Percentiles rank a stretch among this genome's conserved stretches.
phyloP scores from a whole-genome alignment of 2,329 filamentous ascomycete species.

The Ceratocystis ficicola region DNA sequence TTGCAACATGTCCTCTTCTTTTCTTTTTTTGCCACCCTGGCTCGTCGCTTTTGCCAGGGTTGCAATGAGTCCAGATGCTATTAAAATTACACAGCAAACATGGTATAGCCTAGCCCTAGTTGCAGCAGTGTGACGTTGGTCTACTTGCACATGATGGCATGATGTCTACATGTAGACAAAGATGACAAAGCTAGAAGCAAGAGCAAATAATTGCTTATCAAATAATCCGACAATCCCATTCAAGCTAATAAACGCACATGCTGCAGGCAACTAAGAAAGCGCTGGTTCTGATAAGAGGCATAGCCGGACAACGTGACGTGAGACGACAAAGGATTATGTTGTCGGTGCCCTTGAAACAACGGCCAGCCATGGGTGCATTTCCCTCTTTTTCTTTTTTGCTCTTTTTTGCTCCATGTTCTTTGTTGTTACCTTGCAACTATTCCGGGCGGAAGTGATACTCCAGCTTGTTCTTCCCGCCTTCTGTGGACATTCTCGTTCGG shows the following conservation, averaged over 20 bases:
- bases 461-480: neutral
- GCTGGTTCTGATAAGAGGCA: neutral
- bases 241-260: neutral
- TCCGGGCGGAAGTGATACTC: neutral
- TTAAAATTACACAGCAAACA: neutral
- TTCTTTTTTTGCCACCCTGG: neutral
- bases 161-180: neutral
- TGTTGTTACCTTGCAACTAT: neutral
- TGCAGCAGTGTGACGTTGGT: neutral
- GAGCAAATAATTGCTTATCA: neutral
- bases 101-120: neutral
- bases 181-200: neutral
- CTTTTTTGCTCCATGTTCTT: neutral
- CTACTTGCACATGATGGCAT: neutral
- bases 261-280: neutral
- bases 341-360: constrained; percentile 5
- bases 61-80: neutral
- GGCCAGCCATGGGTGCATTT: neutral
- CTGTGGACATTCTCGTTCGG: neutral
- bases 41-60: neutral
- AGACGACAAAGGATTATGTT: neutral
- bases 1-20: neutral
- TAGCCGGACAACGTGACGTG: neutral
- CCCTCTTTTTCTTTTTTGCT: neutral
- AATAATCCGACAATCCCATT: neutral